phyloP scores from a whole-genome alignment of 2,329 filamentous ascomycete species.

The Nemania sp. region DNA sequence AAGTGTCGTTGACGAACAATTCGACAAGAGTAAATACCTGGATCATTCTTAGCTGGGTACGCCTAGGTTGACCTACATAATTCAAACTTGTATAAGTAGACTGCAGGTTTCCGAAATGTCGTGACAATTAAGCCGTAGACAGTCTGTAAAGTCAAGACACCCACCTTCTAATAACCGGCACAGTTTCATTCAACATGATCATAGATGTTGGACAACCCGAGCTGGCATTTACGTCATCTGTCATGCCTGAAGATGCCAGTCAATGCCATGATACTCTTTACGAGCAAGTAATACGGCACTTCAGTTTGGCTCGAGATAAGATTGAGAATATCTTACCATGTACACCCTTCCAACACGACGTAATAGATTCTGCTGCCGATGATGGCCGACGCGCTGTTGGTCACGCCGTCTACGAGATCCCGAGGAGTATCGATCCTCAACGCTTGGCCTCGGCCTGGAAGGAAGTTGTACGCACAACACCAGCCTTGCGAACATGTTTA shows the following conservation, averaged over 20 bases:
- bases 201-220: too few relatives aligned
- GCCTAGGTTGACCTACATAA: too few relatives aligned
- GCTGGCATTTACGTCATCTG: too few relatives aligned
- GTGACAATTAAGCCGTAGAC: too few relatives aligned
- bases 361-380: conserved; percentile 15
- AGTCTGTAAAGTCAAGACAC: too few relatives aligned
- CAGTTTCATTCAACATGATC: too few relatives aligned
- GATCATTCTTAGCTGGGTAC: too few relatives aligned
- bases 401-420: conserved; percentile 16
- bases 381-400: conserved; percentile 12
- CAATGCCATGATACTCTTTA: conserved; percentile 7
- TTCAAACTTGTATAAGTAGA: too few relatives aligned
- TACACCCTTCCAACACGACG: conserved; percentile 14
- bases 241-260: background rate
- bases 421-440: background rate
- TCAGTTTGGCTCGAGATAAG: conserved; percentile 7
- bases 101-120: too few relatives aligned
- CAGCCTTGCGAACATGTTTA: conserved; percentile 12
- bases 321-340: conserved; percentile 16
- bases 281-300: conserved; percentile 7
- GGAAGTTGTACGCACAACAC: conserved; percentile 9
- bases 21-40: too few relatives aligned
- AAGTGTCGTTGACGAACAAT: too few relatives aligned
- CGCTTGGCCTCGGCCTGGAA: conserved; percentile 17
- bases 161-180: too few relatives aligned